phyloP scores from a whole-genome alignment of 257 asterid species.

The Solanum chiquidenum region DNA sequence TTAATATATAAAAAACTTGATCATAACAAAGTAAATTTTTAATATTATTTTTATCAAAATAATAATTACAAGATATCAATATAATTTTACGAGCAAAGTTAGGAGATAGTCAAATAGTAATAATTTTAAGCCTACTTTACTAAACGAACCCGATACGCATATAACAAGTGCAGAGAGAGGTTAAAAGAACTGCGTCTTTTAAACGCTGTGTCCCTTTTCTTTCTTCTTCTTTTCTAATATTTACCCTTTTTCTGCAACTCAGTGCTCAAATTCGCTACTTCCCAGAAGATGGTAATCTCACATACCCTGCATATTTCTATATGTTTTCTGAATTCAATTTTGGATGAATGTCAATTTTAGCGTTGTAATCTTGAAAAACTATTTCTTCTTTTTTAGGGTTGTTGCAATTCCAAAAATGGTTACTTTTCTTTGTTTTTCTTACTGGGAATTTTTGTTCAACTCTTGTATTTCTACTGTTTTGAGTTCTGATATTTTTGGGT shows the following conservation, averaged over 20 bases:
- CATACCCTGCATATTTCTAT: not conserved
- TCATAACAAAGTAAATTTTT: not conserved
- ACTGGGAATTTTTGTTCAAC: not conserved
- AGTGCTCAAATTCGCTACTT: not conserved
- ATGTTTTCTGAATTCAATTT: not conserved
- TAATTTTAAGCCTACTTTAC: not conserved
- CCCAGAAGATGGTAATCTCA: not conserved
- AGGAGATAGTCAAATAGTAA: too few relatives aligned
- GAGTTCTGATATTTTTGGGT: not conserved
- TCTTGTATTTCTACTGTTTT: not conserved
- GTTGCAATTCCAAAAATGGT: not conserved
- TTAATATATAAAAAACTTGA: not conserved
- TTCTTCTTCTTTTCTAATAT: not conserved
- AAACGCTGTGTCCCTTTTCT: not conserved
- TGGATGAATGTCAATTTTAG: not conserved
- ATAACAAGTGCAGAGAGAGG: not conserved
- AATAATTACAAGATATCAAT: too few relatives aligned
- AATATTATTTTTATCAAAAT: too few relatives aligned
- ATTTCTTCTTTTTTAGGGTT: not conserved
- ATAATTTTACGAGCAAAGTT: too few relatives aligned
- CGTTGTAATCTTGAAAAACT: not conserved
- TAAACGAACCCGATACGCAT: not conserved
- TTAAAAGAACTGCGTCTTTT: not conserved
- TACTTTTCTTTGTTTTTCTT: not conserved
- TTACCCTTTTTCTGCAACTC: not conserved